Conservation (phyloP, 495 filamentous ascomycete genomes). For the Physcia stellaris region DNA sequence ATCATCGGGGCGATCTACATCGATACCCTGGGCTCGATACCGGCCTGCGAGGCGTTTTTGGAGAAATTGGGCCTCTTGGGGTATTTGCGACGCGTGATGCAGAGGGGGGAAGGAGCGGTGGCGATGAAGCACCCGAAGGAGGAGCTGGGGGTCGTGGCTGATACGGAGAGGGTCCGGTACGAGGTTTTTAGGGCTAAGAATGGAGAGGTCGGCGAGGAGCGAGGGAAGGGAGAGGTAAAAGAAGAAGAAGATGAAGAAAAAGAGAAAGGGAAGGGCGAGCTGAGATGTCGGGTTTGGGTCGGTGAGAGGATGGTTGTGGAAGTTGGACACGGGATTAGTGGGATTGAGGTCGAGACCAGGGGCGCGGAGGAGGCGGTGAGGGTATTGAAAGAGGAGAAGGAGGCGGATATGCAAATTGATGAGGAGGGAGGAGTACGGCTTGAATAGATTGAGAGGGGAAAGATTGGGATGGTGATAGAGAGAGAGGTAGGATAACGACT, state of each 20-base stretch:
- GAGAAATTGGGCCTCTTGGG: slow-evolving; percentile 49
- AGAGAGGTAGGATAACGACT: slow-evolving; percentile 2
- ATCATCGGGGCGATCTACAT: slow-evolving; percentile 76
- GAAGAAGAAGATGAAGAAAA: slow-evolving; percentile 8
- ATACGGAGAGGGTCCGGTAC: slow-evolving; percentile 29
- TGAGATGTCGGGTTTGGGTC: slow-evolving; percentile 36
- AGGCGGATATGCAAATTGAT: slow-evolving; percentile 1
- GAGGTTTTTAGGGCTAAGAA: slow-evolving; percentile 7
- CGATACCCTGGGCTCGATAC: slow-evolving; percentile 52
- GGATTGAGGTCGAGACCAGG: slow-evolving; percentile 41
- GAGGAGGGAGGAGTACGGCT: slow-evolving; percentile 2
- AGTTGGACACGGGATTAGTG: slow-evolving; percentile 31
- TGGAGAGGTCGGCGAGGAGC: slow-evolving; percentile 7
- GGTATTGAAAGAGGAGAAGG: slow-evolving; percentile 16
- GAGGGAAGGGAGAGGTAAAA: slow-evolving; percentile 14
- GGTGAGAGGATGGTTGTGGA: slow-evolving; percentile 31
- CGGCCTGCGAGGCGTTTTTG: slow-evolving; percentile 39
- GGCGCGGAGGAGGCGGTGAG: slow-evolving; percentile 38
- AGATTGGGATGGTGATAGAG: slow-evolving; percentile 15
- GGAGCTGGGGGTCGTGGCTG: slow-evolving; percentile 44
- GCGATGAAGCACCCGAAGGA: slow-evolving; percentile 65
- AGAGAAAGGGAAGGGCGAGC: slow-evolving; percentile 20
- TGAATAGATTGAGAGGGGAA: slow-evolving; percentile 18
- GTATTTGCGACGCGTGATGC: slow-evolving; percentile 47
- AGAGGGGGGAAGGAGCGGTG: slow-evolving; percentile 35